Evolutionary conservation across 148 eudicot genomes (phyloP).

Genomic region (Chenopodium quinoa): DNA sequence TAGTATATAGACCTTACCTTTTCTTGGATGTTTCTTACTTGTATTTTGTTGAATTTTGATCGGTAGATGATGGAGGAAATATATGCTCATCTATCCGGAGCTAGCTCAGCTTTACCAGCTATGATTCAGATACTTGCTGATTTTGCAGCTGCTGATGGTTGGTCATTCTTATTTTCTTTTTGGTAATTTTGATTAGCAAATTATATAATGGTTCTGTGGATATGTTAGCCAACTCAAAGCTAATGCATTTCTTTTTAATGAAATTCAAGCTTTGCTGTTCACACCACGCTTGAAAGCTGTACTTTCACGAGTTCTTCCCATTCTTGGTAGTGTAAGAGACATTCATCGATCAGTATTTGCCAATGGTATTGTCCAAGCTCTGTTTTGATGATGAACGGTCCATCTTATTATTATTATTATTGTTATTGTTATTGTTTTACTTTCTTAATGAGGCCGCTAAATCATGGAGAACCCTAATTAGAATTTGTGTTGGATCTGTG

Average conservation of each 20-base stretch:
- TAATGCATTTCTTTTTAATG: conserved; percentile 24
- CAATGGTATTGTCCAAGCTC: conserved; percentile 51
- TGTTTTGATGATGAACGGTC: conserved; percentile 2
- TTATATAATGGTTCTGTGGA: background rate
- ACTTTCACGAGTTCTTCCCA: conserved; percentile 84
- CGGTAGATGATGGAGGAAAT: conserved; percentile 95
- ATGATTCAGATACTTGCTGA: conserved; percentile 96
- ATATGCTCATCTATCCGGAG: conserved; percentile 73
- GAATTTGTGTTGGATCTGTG: background rate
- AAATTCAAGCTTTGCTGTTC: conserved; percentile 79
- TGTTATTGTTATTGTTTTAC: background rate
- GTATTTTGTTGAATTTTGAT: conserved; percentile 1
- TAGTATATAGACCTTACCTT: conserved; percentile 1
- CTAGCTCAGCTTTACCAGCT: conserved; percentile 83
- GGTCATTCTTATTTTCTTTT: conserved; percentile 19
- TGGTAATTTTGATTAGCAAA: background rate
- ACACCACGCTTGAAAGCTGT: conserved; percentile 85
- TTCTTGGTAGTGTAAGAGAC: conserved; percentile 90
- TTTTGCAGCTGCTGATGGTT: conserved; percentile 82
- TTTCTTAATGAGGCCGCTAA: background rate
- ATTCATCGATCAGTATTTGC: conserved; percentile 80
- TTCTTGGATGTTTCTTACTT: conserved; percentile 13
- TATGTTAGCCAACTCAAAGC: conserved; percentile 21
- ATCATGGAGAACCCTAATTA: background rate
- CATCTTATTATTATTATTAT: background rate